A percentile compares a stretch with the other conserved stretches of the same genome.
phyloP scores from a whole-genome alignment of 164 flowering plant genomes.

The Pachysandra terminalis region DNA sequence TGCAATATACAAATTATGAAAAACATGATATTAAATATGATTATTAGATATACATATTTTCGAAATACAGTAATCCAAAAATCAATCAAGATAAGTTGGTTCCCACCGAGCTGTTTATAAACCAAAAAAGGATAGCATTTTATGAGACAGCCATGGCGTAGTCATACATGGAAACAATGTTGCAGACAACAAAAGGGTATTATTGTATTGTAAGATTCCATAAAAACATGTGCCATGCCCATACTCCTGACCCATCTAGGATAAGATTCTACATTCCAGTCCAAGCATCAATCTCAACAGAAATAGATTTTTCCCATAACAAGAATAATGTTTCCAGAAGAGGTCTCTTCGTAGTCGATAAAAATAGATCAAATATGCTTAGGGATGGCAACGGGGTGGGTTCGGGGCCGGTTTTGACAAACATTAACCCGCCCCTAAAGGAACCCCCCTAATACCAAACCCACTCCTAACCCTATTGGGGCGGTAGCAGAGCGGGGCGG shows the following conservation, averaged over 20 bases:
- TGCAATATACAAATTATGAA: neutral
- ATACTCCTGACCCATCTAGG: constrained; percentile 38
- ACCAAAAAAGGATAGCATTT: neutral
- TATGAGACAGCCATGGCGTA: constrained; percentile 16
- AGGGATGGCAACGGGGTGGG: too few species aligned
- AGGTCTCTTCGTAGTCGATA: constrained; percentile 26
- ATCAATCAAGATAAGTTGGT: neutral
- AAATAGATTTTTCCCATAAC: constrained; percentile 14
- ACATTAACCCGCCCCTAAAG: too few species aligned
- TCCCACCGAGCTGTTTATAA: neutral
- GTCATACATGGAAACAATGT: constrained; percentile 14
- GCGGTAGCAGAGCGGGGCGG: too few species aligned
- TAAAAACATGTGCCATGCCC: constrained; percentile 43
- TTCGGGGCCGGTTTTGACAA: too few species aligned
- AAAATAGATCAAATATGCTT: too few species aligned
- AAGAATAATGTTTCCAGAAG: constrained; percentile 33
- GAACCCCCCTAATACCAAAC: too few species aligned
- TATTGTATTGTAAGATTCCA: constrained; percentile 18
- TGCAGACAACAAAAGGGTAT: constrained; percentile 17
- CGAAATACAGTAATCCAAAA: too few species aligned
- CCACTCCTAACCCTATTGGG: too few species aligned
- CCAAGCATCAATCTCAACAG: constrained; percentile 14
- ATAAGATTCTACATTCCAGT: constrained; percentile 34
- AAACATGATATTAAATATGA: too few species aligned
- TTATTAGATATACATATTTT: too few species aligned